phyloP scores from a whole-genome alignment of 768 basidiomycete genomes.

The Gyrodon lividus region DNA sequence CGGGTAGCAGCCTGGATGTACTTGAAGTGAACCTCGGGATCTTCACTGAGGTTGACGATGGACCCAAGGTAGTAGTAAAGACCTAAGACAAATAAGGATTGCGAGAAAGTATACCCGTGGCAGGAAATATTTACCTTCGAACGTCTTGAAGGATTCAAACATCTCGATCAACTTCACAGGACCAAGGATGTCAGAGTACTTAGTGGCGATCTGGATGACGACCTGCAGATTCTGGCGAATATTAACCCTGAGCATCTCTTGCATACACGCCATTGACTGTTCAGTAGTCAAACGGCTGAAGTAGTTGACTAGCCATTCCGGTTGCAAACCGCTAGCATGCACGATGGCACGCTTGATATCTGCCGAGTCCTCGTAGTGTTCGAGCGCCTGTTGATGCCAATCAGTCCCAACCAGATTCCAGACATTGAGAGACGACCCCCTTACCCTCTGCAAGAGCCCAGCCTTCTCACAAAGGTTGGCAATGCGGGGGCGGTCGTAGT shows the following conservation, averaged over 20 bases:
- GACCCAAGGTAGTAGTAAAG: slow-evolving; percentile 99
- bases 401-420: slow-evolving; percentile 5
- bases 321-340: slow-evolving; percentile 78
- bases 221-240: slow-evolving; percentile 97
- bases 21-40: slow-evolving; percentile 98
- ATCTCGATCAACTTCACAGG: slow-evolving; percentile 97
- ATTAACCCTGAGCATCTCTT: slow-evolving; percentile 96
- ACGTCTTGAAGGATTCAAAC: slow-evolving; percentile 97
- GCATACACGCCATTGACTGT: slow-evolving; percentile 92
- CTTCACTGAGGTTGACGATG: slow-evolving; percentile 93
- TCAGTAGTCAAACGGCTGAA: slow-evolving; percentile 97
- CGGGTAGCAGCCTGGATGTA: slow-evolving; percentile 99
- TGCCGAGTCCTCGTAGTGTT: slow-evolving; percentile 97
- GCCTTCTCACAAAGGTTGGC: slow-evolving; percentile 99
- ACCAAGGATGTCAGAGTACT: slow-evolving; percentile 97
- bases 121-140: slow-evolving; percentile 63
- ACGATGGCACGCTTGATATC: slow-evolving; percentile 99
- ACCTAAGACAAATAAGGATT: slow-evolving; percentile 40
- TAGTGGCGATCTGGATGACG: slow-evolving; percentile 96
- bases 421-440: slow-evolving; percentile 22
- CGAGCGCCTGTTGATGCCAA: slow-evolving; percentile 70
- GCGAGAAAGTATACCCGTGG: background rate
- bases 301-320: slow-evolving; percentile 97
- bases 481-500: slow-evolving; percentile 95
- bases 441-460: slow-evolving; percentile 86